Evolutionary conservation across 805 yeast species (phyloP).

Genomic region (Ogataea methanolica): DNA sequence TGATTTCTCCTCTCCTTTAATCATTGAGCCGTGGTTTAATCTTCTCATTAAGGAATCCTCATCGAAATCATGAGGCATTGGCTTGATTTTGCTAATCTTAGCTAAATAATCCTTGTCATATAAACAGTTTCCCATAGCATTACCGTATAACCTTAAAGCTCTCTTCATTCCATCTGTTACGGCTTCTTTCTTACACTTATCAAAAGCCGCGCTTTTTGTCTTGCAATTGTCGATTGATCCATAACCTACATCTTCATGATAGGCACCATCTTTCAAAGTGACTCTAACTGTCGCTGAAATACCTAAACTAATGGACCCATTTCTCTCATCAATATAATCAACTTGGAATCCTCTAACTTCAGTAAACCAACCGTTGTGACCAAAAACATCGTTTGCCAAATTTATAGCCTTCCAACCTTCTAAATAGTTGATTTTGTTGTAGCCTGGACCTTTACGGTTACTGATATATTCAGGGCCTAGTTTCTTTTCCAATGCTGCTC

Average conservation of each 20-base stretch:
- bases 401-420: slow-evolving; percentile 85
- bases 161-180: slow-evolving; percentile 80
- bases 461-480: slow-evolving; percentile 79
- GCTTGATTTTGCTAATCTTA: slow-evolving; percentile 41
- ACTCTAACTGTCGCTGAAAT: slow-evolving; percentile 68
- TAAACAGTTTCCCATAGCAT: slow-evolving; percentile 77
- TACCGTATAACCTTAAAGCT: slow-evolving; percentile 75
- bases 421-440: slow-evolving; percentile 61
- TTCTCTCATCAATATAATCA: slow-evolving; percentile 64
- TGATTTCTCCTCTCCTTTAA: slow-evolving; percentile 2
- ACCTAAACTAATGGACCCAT: slow-evolving; percentile 58
- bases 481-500: slow-evolving; percentile 31
- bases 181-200: slow-evolving; percentile 80
- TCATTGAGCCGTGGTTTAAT: slow-evolving; percentile 8
- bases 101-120: slow-evolving; percentile 66
- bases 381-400: slow-evolving; percentile 76
- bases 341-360: slow-evolving; percentile 62
- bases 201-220: slow-evolving; percentile 67
- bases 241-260: slow-evolving; percentile 71
- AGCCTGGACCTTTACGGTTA: slow-evolving; percentile 71
- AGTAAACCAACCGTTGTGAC: slow-evolving; percentile 79
- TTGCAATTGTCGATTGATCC: slow-evolving; percentile 72
- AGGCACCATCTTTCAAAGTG: slow-evolving; percentile 75
- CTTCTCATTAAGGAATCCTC: slow-evolving; percentile 29
- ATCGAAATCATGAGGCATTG: slow-evolving; percentile 26